Base-by-base conservation (phyloP, 768 basidiomycete genomes). In the Podaxis sp. region DNA sequence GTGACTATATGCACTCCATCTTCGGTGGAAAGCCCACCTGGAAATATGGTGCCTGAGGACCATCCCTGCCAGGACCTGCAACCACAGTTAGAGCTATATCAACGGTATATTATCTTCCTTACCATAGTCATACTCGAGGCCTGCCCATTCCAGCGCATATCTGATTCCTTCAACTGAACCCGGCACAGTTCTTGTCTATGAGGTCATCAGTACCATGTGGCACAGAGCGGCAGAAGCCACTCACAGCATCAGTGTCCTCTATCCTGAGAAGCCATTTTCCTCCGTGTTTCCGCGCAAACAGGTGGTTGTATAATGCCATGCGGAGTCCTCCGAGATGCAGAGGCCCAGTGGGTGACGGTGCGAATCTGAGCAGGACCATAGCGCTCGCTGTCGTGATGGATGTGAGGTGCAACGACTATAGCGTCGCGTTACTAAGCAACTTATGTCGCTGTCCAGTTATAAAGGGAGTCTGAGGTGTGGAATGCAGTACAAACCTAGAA, bases 281-380 rank as follows among this genome's bases (percentile, higher is more conserved):
- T 2, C 85, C 87, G 13, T 85, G 78, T 72, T 92, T 93, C 68
- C 82, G 83, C 8, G 96, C 92, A 60, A 89, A 88, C 0, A 98
- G 74, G 69, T 97, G 85, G 69, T 98, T 98, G 75, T 94, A 96
- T 2, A 99, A 77, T 0, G 96, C 97, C 59, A 96, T 98, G 17
- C 97, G 79, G 13, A 99, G 84, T 0, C 97, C 97, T 0, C 97
- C 97, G 1, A 99, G 86, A 73, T 99, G 97, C 4, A 98, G 79
- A 36, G 89, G 83, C 1, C 97, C 97, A 0, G 97, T 99, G 0
- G 97, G 97, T 0, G 97, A 98, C 0, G 97, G 97, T 2, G 96
- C 97, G 73, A 99, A 98, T 15, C 97, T 88, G 15, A 98, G 74
- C 17, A 94, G 78, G 11, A 81, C 82, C 80, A 87, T 62, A 15